Percentiles rank a stretch among this genome's conserved stretches.
Conservation (phyloP, 2,329 filamentous ascomycete genomes). For the Fusarium subglutinans region DNA sequence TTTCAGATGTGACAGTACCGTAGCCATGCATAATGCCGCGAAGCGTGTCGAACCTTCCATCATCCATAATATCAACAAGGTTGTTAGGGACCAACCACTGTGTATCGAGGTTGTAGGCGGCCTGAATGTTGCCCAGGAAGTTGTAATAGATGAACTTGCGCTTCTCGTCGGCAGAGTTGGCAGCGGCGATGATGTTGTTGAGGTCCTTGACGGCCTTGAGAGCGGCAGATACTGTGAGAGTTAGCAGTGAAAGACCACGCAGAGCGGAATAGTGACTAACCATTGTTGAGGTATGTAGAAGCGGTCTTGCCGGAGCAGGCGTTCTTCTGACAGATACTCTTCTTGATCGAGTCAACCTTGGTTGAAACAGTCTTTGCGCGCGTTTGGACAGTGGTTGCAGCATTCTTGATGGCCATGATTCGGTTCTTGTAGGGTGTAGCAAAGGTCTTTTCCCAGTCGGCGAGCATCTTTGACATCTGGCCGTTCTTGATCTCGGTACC, state of each 20-base stretch:
- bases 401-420: slow-evolving; percentile 10
- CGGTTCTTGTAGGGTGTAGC: slow-evolving; percentile 11
- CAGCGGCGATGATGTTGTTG: background rate
- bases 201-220: slow-evolving; percentile 16
- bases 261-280: background rate
- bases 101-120: background rate
- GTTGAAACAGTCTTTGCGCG: background rate
- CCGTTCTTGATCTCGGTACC: slow-evolving; percentile 12
- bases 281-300: slow-evolving; percentile 17
- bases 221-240: background rate
- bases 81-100: background rate
- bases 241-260: background rate
- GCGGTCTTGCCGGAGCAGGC: slow-evolving; percentile 26
- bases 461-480: slow-evolving; percentile 4
- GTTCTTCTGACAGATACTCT: slow-evolving; percentile 11
- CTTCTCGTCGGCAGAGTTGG: background rate
- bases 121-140: slow-evolving; percentile 7
- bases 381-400: slow-evolving; percentile 1
- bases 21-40: slow-evolving; percentile 21
- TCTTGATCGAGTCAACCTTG: slow-evolving; percentile 4
- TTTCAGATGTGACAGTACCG: background rate
- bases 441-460: slow-evolving; percentile 21
- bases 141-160: slow-evolving; percentile 15
- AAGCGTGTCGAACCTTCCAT: background rate
- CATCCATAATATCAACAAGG: background rate